Base-by-base conservation (phyloP, 495 filamentous ascomycete species). In the Penicillium longicatenatum region DNA sequence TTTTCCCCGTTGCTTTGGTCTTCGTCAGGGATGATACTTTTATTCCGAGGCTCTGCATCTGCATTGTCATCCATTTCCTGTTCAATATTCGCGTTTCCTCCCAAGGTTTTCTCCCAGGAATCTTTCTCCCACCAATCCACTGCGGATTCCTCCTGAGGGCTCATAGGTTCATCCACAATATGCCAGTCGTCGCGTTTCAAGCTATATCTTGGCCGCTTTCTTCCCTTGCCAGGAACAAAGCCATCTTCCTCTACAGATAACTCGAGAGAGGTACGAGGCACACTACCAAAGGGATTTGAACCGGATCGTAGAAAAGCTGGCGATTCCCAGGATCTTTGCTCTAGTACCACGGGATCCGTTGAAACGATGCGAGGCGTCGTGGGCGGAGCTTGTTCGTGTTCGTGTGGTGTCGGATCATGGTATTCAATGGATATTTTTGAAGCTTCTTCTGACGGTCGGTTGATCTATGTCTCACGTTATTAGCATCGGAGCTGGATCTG, bases 121-220 rank as follows among this genome's bases (percentile, higher is more conserved):
- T 62, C 68, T 47, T 63, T 54, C 21, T 66, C 63, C 61, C 70
- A 73, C 52, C 52, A 41, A 74, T 69, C 17, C 63, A 29, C 11
- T 12, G 14, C 55, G 11, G 68, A 51, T 4, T 37, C 66, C n/a
- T 84, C 86, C 42, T 80, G 76, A 0, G 88, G 87, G 42, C 84
- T 91, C 22, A 82, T 83, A 3, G 86, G 84, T 63, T 84, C 80
- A 59, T 89, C 87, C 26, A 78, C 72, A 63, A 90, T 86, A 54
- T 83, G 84, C 92, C 92, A 96, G 21, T 83, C 77, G 10, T 72
- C 80, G 60, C 84, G 85, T 20, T 79, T 77, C 30, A 85, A 81
- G 42, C 86, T 89, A 65, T 95, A 94, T 50, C 85, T 84, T 6
- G 85, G 81, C 45, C 84, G 82, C 73, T 96, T 96, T 31, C 80